Base-by-base conservation (phyloP, 2,329 filamentous ascomycete genomes). In the Hymenoscyphus fructigenus region DNA sequence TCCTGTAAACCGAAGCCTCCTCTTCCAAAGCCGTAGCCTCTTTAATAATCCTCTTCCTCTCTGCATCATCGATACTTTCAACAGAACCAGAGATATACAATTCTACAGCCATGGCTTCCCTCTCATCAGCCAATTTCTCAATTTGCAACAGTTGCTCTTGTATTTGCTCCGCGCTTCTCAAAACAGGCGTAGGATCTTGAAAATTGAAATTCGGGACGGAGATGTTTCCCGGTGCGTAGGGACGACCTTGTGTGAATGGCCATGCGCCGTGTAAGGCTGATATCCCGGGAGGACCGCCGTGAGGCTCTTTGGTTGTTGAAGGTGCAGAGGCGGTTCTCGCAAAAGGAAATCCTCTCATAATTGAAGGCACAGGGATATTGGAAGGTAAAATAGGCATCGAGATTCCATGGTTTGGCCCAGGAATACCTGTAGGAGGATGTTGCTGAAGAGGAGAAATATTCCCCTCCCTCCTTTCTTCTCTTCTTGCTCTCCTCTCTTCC, bases 401-500 rank as follows among this genome's bases (percentile, higher is more conserved):
- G 44, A 17, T 50, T 26, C 32, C 23, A 55, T 47, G 17, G 23
- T n/a, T 47, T 23, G 41, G 41, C 15, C 36, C 36, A 2, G 14
- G 28, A 20, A 26, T 5, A 20, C 29, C 29, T 28, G n/a, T 34
- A 32, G 36, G 38, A 57, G 15, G 57, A 58, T 50, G 50, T 29
- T 34, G 14, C 59, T 59, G 32, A 14, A 47, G 17, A 5, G 44
- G 28, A 28, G 23, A 1, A n/a, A n/a, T 34, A 9, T 29, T 29
- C 26, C 17, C 3, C 44, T 14, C 20, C 55, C 60, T 57, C 55
- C 61, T 69, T 55, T 75, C 72, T 28, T 72, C 75, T 61, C 73
- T 78, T 10, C 71, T 71, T 1, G 77, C 73, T 62, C 71, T 77
- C 57, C 73, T 73, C 53, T 72, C 68, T 23, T 72, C 72, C 62